These are phyloP conservation scores for Rosa multiflora DNA, from an alignment of 306 rosid genomes.

Conservation along the genomic window DNA sequence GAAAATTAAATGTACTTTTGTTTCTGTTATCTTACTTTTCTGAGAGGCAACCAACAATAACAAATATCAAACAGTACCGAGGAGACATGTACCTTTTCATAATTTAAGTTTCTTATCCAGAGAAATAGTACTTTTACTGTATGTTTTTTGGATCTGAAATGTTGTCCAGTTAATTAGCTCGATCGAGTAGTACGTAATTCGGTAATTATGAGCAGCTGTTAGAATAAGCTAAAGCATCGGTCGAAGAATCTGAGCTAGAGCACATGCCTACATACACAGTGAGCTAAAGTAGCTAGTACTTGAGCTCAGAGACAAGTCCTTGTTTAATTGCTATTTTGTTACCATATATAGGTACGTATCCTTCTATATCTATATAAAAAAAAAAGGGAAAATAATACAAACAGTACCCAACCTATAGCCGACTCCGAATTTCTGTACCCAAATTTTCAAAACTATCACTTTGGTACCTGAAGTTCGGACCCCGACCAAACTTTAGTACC, in stretches of 20 bases:
- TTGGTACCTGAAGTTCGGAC: too few species aligned
- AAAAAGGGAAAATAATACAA: too few species aligned
- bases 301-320: background rate
- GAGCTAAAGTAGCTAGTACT: background rate
- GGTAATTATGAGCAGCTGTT: too few species aligned
- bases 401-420: too few species aligned
- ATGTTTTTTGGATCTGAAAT: background rate
- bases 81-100: background rate
- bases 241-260: background rate
- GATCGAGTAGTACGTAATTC: too few species aligned
- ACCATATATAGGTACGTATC: too few species aligned
- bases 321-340: background rate
- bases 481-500: too few species aligned
- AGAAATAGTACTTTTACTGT: background rate
- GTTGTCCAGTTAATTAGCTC: background rate
- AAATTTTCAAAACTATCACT: too few species aligned
- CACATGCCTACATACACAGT: constrained; percentile 3
- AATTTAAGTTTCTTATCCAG: background rate
- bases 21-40: background rate
- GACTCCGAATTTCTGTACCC: too few species aligned
- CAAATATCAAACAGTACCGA: background rate
- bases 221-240: background rate
- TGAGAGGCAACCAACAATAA: background rate
- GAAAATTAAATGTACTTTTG: background rate
- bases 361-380: too few species aligned